Evolutionary conservation across 2,329 filamentous ascomycete species (phyloP).

Genomic region (Ilyonectria robusta): DNA sequence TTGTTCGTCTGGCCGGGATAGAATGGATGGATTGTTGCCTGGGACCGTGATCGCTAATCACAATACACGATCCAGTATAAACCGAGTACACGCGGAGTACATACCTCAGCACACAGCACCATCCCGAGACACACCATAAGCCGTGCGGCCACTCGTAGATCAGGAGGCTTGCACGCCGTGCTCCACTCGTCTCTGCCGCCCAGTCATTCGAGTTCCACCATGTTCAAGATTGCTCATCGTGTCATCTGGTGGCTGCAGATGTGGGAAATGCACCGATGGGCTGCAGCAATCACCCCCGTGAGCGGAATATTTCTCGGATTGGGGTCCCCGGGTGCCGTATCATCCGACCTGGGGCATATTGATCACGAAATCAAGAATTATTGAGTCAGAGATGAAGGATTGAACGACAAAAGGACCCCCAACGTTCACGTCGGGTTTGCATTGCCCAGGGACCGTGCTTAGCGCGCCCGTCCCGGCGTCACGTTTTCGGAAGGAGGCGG

Average conservation of each 20-base stretch:
- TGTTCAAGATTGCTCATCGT: neutral
- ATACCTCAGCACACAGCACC: neutral
- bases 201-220: neutral
- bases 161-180: neutral
- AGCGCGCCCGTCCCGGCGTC: conserved; percentile 10
- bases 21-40: neutral
- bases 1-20: neutral
- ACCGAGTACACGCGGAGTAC: neutral
- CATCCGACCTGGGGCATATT: neutral
- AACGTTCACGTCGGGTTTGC: neutral
- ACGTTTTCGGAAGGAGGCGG: conserved; percentile 23
- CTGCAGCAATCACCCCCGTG: neutral
- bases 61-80: neutral
- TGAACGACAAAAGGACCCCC: conserved; percentile 3
- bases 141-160: neutral
- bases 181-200: neutral
- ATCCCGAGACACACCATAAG: neutral
- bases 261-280: neutral
- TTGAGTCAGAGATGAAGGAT: neutral
- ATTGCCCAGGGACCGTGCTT: neutral
- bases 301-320: neutral
- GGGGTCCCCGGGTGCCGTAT: conserved; percentile 1
- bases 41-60: neutral
- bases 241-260: neutral
- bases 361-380: neutral